Percentiles rank a stretch among this genome's conserved stretches.
Conservation (phyloP, 2,329 filamentous ascomycete genomes). For the Calonectria henricotiae region DNA sequence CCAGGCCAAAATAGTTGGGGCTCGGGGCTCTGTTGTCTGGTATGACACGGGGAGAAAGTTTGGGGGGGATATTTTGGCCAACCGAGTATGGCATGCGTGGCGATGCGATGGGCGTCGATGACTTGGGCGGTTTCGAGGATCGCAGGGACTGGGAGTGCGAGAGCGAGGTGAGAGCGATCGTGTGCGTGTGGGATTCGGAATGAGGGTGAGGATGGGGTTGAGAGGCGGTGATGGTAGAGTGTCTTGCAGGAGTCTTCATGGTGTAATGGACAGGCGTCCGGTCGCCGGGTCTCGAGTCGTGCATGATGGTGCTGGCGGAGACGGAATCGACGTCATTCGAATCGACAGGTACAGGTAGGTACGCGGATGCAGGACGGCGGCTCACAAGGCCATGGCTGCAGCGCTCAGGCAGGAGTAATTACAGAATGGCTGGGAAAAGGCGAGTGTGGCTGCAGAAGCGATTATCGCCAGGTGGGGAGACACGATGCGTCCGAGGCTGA, state of each 20-base stretch:
- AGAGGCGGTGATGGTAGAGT: conserved; percentile 56
- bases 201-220: conserved; percentile 53
- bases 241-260: conserved; percentile 65
- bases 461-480: conserved; percentile 12
- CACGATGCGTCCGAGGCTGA: not conserved
- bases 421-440: not conserved
- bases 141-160: conserved; percentile 63
- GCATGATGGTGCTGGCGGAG: conserved; percentile 50
- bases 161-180: conserved; percentile 58
- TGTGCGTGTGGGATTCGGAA: conserved; percentile 61
- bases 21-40: conserved; percentile 70
- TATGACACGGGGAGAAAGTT: conserved; percentile 62
- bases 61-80: conserved; percentile 70
- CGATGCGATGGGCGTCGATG: conserved; percentile 69
- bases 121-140: conserved; percentile 59
- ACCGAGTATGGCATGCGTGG: conserved; percentile 70
- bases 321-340: conserved; percentile 51
- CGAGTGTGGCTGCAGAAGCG: not conserved
- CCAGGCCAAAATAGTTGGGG: conserved; percentile 90
- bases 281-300: conserved; percentile 57
- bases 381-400: conserved; percentile 49
- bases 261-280: conserved; percentile 61
- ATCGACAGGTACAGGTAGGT: conserved; percentile 38
- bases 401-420: not conserved
- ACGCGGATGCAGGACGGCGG: conserved; percentile 34